Percentiles rank a stretch among this genome's conserved stretches.
Conservation (phyloP, 257 asterid genomes). For the Primulina huaijiensis region DNA sequence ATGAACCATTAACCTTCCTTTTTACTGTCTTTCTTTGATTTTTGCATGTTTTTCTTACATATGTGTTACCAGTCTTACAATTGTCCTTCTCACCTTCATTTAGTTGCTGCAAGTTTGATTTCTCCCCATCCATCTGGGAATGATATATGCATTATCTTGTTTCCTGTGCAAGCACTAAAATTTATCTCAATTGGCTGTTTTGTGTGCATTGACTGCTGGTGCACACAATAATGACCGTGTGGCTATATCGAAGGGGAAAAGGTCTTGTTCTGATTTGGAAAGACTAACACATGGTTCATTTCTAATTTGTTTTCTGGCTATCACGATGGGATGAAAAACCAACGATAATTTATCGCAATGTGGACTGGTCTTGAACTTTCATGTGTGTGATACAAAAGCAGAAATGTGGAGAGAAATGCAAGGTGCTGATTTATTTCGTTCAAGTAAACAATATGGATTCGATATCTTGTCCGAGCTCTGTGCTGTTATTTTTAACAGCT, state of each 20-base stretch:
- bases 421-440: slow-evolving; percentile 1
- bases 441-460: neutral
- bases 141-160: neutral
- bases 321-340: neutral
- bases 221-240: neutral
- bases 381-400: neutral
- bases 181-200: neutral
- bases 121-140: neutral
- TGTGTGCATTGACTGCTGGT: neutral
- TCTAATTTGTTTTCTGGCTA: neutral
- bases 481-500: neutral
- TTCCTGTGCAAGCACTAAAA: neutral
- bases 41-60: neutral
- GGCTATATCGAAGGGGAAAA: neutral
- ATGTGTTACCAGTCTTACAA: neutral
- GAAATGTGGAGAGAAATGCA: neutral
- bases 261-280: neutral
- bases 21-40: no score
- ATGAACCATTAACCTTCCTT: neutral
- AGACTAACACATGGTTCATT: neutral
- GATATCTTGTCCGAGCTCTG: neutral
- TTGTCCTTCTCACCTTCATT: neutral
- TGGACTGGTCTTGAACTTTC: neutral
- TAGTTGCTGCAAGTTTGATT: neutral
- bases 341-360: neutral